These are phyloP conservation scores for Ampelocalamus luodianensis DNA, from an alignment of 176 grass and related monocot species.

Conservation along the genomic window DNA sequence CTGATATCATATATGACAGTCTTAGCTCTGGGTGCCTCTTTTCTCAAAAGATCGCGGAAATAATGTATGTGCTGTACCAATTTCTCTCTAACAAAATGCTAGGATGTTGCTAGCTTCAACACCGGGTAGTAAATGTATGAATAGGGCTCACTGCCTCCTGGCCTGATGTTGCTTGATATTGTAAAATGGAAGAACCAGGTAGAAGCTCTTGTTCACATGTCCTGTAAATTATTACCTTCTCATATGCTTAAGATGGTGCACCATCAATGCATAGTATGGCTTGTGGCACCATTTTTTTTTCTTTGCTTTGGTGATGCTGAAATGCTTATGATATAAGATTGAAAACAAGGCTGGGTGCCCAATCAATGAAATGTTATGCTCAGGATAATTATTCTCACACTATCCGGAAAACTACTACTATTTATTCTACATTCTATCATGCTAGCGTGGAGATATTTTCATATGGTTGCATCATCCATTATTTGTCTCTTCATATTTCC, in stretches of 20 bases:
- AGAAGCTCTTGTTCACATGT: constrained; percentile 7
- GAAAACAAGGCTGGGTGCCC: neutral
- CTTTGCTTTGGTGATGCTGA: neutral
- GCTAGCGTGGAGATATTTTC: constrained; percentile 1
- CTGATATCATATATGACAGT: neutral
- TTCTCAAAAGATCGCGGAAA: neutral
- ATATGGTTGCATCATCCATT: neutral
- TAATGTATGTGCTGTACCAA: neutral
- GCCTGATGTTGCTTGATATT: neutral
- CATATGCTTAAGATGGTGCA: neutral
- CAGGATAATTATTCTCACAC: neutral
- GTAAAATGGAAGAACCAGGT: constrained; percentile 15
- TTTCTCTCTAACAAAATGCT: neutral
- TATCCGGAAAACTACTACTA: neutral
- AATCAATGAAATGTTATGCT: neutral
- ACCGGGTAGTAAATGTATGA: neutral
- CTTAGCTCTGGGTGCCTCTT: constrained; percentile 1
- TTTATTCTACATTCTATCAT: neutral
- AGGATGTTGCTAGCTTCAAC: constrained; percentile 16
- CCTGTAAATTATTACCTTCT: neutral
- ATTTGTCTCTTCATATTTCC: neutral
- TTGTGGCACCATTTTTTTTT: neutral
- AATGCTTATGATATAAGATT: neutral
- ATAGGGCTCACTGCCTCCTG: neutral
- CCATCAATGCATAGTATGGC: neutral